Base-by-base conservation (phyloP, 2,329 filamentous ascomycete species). In the Aureobasidium sp. region DNA sequence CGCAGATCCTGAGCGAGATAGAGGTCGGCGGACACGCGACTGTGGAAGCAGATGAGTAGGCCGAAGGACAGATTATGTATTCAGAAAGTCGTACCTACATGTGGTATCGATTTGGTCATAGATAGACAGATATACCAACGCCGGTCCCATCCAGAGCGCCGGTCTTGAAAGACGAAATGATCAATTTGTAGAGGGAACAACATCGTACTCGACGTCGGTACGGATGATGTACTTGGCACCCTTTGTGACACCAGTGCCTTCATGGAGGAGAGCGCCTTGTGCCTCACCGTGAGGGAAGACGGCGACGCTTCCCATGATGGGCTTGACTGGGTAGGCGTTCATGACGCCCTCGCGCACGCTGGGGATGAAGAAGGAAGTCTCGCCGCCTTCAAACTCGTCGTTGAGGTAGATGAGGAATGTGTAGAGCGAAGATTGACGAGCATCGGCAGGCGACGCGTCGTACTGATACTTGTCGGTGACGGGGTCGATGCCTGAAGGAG, bases 281-380 rank as follows among this genome's bases (percentile, higher is more conserved):
- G 83, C 80, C 66, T 89, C 86, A 0, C 86, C 87, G 61, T 90
- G 87, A 0, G 87, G 86, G 64, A 90, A 89, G 3, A 90, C 77
- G 0, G 85, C 85, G 0, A 87, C 83, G 49, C 79, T 81, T 5
- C 87, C 87, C 81, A 88, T 87, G 11, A 88, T 81, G 0, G 87
- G 87, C 61, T 82, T 81, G 0, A 90, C 81, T 0, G 85, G 84
- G 66, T 89, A 88, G 0, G 86, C 86, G 66, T 89, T 88, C 66
- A 90, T 79, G 0, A 79, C 80, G 0, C 86, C 86, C 64, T 90
- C 86, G 19, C 79, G 77, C 0, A 81, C 77, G 5, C 82, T 85
- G 0, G 87, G 87, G 5, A 88, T 72, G 71, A 89, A 89, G 68
- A 87, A 89, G 0, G 85, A 88, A 0, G 86, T 89, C 71, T 89